These are phyloP conservation scores for Nepenthes mirabilis DNA, from an alignment of 148 eudicot species.

Conservation along the genomic window DNA sequence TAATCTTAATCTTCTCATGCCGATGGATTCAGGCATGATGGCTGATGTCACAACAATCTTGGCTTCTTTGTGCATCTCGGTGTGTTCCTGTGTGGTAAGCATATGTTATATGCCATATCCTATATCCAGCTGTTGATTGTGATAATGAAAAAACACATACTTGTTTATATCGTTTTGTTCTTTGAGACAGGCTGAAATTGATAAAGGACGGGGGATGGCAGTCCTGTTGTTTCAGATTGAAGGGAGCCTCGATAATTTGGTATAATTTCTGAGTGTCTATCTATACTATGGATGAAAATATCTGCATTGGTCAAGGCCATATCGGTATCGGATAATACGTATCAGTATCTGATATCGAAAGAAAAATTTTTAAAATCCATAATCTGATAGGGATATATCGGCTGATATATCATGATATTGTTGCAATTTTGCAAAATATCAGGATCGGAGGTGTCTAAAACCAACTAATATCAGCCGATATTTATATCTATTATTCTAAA, in stretches of 20 bases:
- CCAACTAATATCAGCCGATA: background rate
- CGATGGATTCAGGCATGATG: constrained; percentile 49
- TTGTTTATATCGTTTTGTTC: background rate
- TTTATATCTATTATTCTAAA: background rate
- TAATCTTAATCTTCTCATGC: background rate
- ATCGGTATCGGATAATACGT: too few species aligned
- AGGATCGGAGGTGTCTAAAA: too few species aligned
- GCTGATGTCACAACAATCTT: constrained; percentile 62
- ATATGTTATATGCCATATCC: constrained; percentile 1
- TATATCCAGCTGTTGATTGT: background rate
- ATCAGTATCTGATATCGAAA: background rate
- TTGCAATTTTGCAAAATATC: background rate
- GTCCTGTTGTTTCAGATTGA: constrained; percentile 84
- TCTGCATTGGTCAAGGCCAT: too few species aligned
- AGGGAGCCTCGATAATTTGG: constrained; percentile 66
- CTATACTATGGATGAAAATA: background rate
- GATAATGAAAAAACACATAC: background rate
- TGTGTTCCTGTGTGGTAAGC: constrained; percentile 90
- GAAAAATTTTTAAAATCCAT: too few species aligned
- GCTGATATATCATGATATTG: too few species aligned
- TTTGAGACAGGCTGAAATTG: constrained; percentile 66
- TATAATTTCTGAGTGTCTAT: constrained; percentile 10
- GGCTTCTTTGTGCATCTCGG: constrained; percentile 51
- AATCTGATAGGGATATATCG: background rate
- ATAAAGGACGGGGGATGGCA: constrained; percentile 57